A percentile compares a stretch with the other conserved stretches of the same genome.
phyloP scores from a whole-genome alignment of 768 basidiomycete genomes.

The Gyrodon lividus region DNA sequence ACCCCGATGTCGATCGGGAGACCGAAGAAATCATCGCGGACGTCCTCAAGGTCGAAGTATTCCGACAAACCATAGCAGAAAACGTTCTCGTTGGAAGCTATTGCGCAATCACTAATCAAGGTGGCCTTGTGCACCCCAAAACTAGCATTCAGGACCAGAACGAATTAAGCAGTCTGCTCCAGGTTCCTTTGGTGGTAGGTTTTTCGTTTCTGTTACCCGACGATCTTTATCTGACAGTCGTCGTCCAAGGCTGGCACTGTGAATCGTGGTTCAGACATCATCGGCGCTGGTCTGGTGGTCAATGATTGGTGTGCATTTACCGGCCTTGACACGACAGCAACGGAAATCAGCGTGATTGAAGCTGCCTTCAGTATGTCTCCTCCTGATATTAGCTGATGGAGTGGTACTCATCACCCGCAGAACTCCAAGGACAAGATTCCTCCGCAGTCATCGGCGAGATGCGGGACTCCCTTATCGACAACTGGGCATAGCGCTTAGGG shows the following conservation, averaged over 20 bases:
- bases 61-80: conserved; percentile 94
- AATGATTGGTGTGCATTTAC: conserved; percentile 99
- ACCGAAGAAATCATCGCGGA: conserved; percentile 99
- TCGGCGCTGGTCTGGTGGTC: conserved; percentile 96
- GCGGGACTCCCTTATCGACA: conserved; percentile 88
- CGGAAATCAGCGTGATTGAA: conserved; percentile 97
- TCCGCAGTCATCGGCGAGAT: conserved; percentile 87
- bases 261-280: conserved; percentile 96
- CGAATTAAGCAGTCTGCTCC: conserved; percentile 89
- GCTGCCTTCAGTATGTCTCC: conserved; percentile 86
- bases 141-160: conserved; percentile 98
- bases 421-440: conserved; percentile 82
- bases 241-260: conserved; percentile 85
- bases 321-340: conserved; percentile 99
- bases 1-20: conserved; percentile 96
- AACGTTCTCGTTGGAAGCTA: conserved; percentile 98
- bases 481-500: conserved; percentile 68
- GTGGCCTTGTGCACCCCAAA: conserved; percentile 96
- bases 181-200: conserved; percentile 92
- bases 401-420: conserved; percentile 37
- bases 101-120: conserved; percentile 94
- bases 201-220: neutral
- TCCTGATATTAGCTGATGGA: neutral
- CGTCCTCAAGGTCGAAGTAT: conserved; percentile 98
- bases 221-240: neutral